These are phyloP conservation scores for Erodium moschatum DNA, from an alignment of 441 rosid species.

Conservation along the genomic window DNA sequence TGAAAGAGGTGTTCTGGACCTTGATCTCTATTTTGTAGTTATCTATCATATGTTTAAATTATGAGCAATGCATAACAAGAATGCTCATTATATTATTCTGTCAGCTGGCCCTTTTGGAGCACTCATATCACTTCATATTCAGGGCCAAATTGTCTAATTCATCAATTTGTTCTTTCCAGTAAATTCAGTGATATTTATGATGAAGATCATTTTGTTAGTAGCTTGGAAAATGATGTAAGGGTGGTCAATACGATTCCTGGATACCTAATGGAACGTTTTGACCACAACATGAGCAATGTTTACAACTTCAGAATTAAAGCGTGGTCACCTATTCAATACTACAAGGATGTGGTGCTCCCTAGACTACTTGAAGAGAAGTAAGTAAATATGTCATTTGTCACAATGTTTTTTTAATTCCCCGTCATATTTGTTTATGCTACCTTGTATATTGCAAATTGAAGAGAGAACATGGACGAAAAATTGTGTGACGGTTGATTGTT, in stretches of 20 bases:
- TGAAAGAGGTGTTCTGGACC: background rate
- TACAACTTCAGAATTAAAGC: constrained; percentile 97
- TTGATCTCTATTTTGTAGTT: background rate
- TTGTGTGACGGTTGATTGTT: background rate
- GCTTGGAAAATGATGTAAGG: constrained; percentile 72
- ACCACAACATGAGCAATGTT: constrained; percentile 75
- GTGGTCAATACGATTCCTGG: constrained; percentile 76
- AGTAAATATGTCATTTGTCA: constrained; percentile 28
- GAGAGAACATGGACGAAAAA: background rate
- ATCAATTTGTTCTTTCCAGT: constrained; percentile 40
- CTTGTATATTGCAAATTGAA: background rate
- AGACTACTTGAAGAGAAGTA: constrained; percentile 93
- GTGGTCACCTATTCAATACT: constrained; percentile 85
- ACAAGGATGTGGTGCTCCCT: constrained; percentile 76
- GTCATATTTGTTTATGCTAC: background rate
- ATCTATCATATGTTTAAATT: background rate
- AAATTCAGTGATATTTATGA: constrained; percentile 84
- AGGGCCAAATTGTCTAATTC: constrained; percentile 18
- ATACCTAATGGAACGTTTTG: constrained; percentile 94
- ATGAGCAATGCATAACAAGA: background rate
- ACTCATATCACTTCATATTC: background rate
- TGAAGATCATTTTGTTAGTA: constrained; percentile 64
- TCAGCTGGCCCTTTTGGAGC: background rate
- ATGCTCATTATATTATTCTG: background rate
- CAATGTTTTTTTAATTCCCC: background rate